Evolutionary conservation across 108 stramenopile genomes (phyloP), one percentile per base, ranked within the genome.

Genomic region (Mediolabrus comicus): DNA sequence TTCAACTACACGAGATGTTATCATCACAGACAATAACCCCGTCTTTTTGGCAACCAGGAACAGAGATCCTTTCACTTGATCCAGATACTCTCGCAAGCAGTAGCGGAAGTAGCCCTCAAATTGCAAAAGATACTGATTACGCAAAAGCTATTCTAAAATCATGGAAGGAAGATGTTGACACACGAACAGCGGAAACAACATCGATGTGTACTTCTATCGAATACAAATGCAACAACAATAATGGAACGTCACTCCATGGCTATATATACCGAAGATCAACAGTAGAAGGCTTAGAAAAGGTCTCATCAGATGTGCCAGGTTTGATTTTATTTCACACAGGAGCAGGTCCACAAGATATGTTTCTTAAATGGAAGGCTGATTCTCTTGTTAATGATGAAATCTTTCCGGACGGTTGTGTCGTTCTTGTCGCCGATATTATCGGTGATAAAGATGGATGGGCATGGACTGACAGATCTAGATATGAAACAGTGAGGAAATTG

Each of bases 331-430:
- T 91, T 68, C 90, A 91, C 57, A 91, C 90, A 6, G 90, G 82
- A 46, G 90, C 90, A 0, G 90, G 90, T 2, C 87, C 90, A 27
- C 87, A 86, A 22, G 90, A 91, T 72, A 59, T 87, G 4, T 91
- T 86, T 67, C 57, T 91, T 33, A 73, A 64, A 29, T 86, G 86
- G 79, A 91, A 84, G 61, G 87, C 90, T 0, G 82, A 76, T 13
- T n/a, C 64, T 3, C 53, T 91, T 25, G 84, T 78, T 4, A 39
- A 53, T 35, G 62, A 80, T 13, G 13, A 72, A 41, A 59, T 31
- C 22, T 67, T 84, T 51, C 52, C 57, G 2, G 27, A 66, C 10
- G 86, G 77, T 33, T 86, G 79, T 58, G 62, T 83, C 30, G 86
- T 87, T 10, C 46, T 91, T 4, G 77, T 91, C 46, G 86, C 85